Evolutionary conservation across 495 filamentous ascomycete genomes (phyloP).

Genomic region (Physcia stellaris): DNA sequence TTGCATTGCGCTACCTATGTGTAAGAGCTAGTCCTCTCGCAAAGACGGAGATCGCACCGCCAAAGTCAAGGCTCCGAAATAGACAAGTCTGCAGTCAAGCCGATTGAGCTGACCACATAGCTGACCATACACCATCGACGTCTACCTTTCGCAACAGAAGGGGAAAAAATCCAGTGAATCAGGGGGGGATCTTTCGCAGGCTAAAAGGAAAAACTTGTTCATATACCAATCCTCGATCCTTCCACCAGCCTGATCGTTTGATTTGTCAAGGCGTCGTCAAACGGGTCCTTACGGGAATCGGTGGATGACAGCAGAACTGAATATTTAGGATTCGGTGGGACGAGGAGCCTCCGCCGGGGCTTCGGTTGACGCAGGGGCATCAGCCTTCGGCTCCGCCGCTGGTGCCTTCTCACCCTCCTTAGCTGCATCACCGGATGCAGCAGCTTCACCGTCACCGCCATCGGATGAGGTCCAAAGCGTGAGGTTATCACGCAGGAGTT

Average conservation of each 20-base stretch:
- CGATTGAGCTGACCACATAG: constrained; percentile 17
- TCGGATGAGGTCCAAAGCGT: constrained; percentile 99
- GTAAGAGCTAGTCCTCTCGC: constrained; percentile 8
- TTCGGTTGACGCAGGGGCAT: constrained; percentile 26
- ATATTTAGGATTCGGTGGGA: background rate
- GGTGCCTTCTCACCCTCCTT: constrained; percentile 54
- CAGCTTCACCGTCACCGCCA: constrained; percentile 64
- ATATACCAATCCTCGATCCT: background rate
- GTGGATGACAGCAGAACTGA: background rate
- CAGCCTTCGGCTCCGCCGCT: constrained; percentile 43
- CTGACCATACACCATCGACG: constrained; percentile 6
- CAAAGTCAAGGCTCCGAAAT: background rate
- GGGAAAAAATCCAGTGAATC: constrained; percentile 7
- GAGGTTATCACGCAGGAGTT: constrained; percentile 97
- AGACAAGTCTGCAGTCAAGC: constrained; percentile 10
- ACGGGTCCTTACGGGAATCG: background rate
- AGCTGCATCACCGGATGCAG: constrained; percentile 27
- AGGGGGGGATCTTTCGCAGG: background rate
- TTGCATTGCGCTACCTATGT: constrained; percentile 11
- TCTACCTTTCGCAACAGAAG: constrained; percentile 10
- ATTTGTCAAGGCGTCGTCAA: background rate
- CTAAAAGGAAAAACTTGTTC: background rate
- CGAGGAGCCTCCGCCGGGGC: constrained; percentile 25
- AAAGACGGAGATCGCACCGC: constrained; percentile 7
- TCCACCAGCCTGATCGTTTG: background rate